These are phyloP conservation scores for Saccharomyces hybrid DNA, from an alignment of 1,139 yeast species.

Conservation along the genomic window DNA sequence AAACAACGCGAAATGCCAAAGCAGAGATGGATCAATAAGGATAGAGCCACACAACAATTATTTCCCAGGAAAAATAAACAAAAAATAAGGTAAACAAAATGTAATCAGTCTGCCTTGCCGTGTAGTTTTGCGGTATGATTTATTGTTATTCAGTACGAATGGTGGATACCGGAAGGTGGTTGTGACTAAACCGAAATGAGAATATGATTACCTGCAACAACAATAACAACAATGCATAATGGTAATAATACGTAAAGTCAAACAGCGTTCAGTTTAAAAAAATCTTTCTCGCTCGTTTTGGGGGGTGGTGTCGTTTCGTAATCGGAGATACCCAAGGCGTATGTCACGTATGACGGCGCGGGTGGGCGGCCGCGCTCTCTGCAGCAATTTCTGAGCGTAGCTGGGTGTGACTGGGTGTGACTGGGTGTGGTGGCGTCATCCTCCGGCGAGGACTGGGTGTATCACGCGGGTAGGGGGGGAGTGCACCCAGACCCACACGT, in stretches of 20 bases:
- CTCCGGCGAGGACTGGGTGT: background rate
- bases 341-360: background rate
- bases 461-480: background rate
- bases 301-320: background rate
- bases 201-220: background rate
- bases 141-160: background rate
- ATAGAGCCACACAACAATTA: background rate
- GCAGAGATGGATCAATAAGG: background rate
- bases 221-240: background rate
- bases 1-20: constrained; percentile 1
- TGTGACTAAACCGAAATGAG: background rate
- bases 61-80: background rate
- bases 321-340: background rate
- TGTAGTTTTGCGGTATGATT: background rate
- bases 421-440: background rate
- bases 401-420: too few relatives aligned
- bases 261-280: background rate
- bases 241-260: background rate
- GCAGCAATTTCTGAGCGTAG: background rate
- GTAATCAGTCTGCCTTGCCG: background rate
- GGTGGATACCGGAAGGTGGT: background rate
- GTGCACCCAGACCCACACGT: background rate
- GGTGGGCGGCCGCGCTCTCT: background rate
- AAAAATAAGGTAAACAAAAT: background rate
- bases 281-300: background rate